Percentiles rank a stretch among this genome's conserved stretches.
These are phyloP conservation scores for Aspergillus sp. DNA, from an alignment of 2,329 filamentous ascomycete genomes.

Conservation along the genomic window DNA sequence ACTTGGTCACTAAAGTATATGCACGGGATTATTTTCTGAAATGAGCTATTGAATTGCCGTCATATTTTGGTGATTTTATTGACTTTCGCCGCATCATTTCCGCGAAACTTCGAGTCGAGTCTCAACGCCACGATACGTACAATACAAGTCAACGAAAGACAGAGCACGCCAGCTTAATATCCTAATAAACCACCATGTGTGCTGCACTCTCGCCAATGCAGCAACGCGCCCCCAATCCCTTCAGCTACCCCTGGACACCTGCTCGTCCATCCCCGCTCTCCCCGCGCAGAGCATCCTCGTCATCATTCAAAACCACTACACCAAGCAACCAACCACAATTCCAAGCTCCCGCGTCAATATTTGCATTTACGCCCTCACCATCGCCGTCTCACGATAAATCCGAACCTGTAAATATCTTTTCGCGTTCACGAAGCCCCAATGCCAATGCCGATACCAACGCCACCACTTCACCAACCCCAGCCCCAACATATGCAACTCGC, in stretches of 20 bases:
- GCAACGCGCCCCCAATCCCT: constrained; percentile 12
- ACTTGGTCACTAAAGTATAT: background rate
- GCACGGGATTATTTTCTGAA: background rate
- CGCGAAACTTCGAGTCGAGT: background rate
- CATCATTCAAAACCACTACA: background rate
- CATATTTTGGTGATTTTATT: background rate
- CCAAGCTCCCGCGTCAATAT: background rate
- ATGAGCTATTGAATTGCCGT: background rate
- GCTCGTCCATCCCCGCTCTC: constrained; percentile 26
- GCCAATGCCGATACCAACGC: background rate
- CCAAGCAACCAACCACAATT: background rate
- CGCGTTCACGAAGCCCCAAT: background rate
- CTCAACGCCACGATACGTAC: background rate
- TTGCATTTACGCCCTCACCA: constrained; percentile 4
- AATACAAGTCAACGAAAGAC: background rate
- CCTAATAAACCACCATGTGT: constrained; percentile 25
- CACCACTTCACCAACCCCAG: background rate
- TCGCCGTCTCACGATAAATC: background rate
- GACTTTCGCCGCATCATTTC: background rate
- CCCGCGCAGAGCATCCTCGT: constrained; percentile 8
- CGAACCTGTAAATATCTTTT: background rate
- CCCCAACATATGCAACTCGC: constrained; percentile 34
- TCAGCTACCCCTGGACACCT: constrained; percentile 25
- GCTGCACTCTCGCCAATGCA: constrained; percentile 23
- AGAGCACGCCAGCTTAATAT: background rate